Evolutionary conservation across 1,284 basidiomycete species (phyloP).

Genomic region (Bjerkandera adusta): DNA sequence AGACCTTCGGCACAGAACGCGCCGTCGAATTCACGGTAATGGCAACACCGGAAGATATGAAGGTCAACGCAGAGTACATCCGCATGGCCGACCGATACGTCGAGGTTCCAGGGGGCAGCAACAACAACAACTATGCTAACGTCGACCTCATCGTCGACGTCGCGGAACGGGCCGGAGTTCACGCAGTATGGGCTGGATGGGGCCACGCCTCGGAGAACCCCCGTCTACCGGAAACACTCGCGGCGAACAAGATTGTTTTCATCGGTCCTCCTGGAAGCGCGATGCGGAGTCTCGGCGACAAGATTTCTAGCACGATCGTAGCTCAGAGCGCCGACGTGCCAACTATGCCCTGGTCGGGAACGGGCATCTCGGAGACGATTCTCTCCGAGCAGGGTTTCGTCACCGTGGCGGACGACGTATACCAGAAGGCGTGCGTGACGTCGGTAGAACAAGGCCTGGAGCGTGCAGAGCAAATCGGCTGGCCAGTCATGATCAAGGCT

Average conservation of each 20-base stretch:
- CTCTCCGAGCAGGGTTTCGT: conserved; percentile 91
- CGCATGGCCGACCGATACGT: conserved; percentile 99
- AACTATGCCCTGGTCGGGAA: conserved; percentile 98
- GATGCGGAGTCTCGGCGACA: conserved; percentile 99
- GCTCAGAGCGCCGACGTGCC: conserved; percentile 98
- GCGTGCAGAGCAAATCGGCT: conserved; percentile 89
- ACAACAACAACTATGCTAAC: conserved; percentile 99
- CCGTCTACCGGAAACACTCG: conserved; percentile 92
- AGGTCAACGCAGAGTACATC: conserved; percentile 99
- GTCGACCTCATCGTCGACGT: conserved; percentile 99
- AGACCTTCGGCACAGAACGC: conserved; percentile 96
- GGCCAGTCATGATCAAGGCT: conserved; percentile 99
- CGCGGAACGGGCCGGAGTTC: conserved; percentile 95
- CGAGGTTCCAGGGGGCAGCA: conserved; percentile 96
- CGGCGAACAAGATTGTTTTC: conserved; percentile 96
- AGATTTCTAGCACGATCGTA: conserved; percentile 99
- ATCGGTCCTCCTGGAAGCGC: conserved; percentile 99
- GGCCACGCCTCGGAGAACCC: conserved; percentile 99
- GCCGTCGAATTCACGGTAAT: conserved; percentile 99
- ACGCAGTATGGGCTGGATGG: conserved; percentile 99
- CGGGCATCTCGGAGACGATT: conserved; percentile 88
- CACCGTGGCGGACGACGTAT: conserved; percentile 90
- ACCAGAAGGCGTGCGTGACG: conserved; percentile 88
- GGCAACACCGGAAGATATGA: conserved; percentile 98
- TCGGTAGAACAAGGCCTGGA: conserved; percentile 87